phyloP scores from a whole-genome alignment of 139 green algal genomes.

The Ostreobium quekettii region DNA sequence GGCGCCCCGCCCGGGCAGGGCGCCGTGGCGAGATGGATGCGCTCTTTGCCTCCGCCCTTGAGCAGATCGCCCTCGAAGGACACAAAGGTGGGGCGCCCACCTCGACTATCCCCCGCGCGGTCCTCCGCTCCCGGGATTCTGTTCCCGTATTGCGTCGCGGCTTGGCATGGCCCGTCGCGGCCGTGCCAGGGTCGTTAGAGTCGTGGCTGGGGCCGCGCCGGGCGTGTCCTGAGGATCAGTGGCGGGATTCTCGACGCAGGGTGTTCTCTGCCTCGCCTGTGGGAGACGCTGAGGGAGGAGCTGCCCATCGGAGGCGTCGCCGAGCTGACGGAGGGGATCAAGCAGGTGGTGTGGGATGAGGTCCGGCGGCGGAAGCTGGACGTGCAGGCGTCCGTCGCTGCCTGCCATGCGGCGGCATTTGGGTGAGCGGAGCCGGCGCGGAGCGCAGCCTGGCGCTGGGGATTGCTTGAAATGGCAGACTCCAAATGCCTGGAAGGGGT shows the following conservation, averaged over 20 bases:
- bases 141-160: neutral
- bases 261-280: slow-evolving; percentile 18
- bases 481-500: too few species aligned
- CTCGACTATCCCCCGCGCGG: too few species aligned
- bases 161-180: neutral
- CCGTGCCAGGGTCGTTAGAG: neutral
- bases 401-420: too few species aligned
- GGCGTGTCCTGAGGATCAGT: neutral
- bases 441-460: too few species aligned
- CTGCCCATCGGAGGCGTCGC: neutral
- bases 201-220: neutral
- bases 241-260: slow-evolving; percentile 9
- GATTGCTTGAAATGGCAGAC: too few species aligned
- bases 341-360: slow-evolving; percentile 22
- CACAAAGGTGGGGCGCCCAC: slow-evolving; percentile 12
- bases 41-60: slow-evolving; percentile 14
- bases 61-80: slow-evolving; percentile 26
- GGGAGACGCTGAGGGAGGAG: slow-evolving; percentile 20
- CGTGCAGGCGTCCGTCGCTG: too few species aligned
- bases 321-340: neutral
- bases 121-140: too few species aligned
- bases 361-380: too few species aligned
- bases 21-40: slow-evolving; percentile 26
- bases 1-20: too few species aligned
- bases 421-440: too few species aligned